phyloP scores from a whole-genome alignment of 2,329 filamentous ascomycete species.

The Aspergillus awamori region DNA sequence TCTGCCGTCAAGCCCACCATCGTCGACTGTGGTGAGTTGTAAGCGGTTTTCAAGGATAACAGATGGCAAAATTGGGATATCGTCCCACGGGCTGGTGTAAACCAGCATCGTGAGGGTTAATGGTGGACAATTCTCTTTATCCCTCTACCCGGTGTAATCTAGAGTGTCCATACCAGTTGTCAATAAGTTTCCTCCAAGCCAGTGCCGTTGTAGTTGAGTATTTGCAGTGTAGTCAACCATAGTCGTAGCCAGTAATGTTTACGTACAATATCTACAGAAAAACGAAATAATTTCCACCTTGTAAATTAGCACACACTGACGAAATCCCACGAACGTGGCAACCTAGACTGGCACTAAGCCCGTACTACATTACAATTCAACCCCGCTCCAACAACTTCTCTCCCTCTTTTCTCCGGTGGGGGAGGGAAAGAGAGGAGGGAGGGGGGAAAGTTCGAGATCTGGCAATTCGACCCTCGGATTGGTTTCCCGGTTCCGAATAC shows the following conservation, averaged over 20 bases:
- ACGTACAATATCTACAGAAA: too few relatives aligned
- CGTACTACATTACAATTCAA: too few relatives aligned
- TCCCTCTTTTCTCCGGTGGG: too few relatives aligned
- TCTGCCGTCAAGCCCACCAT: slow-evolving; percentile 60
- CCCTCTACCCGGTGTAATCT: slow-evolving; percentile 32
- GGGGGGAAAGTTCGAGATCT: too few relatives aligned
- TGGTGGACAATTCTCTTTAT: slow-evolving; percentile 18
- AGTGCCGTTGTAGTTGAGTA: neutral
- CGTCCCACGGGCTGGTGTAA: neutral
- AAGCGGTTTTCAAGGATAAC: slow-evolving; percentile 29
- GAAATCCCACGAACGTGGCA: neutral
- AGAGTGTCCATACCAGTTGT: slow-evolving; percentile 28
- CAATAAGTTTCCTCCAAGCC: neutral
- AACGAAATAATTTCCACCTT: too few relatives aligned
- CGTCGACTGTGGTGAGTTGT: slow-evolving; percentile 51
- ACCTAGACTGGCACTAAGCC: neutral
- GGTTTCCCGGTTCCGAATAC: neutral
- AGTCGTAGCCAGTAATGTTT: too few relatives aligned
- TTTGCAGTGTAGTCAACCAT: neutral
- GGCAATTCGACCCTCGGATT: neutral
- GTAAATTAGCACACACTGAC: too few relatives aligned
- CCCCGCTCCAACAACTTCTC: too few relatives aligned
- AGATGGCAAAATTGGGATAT: slow-evolving; percentile 4
- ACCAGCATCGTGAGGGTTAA: slow-evolving; percentile 2
- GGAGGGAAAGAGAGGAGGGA: too few relatives aligned